Evolutionary conservation across 148 eudicot genomes (phyloP).

Genomic region (Beta vulgaris): DNA sequence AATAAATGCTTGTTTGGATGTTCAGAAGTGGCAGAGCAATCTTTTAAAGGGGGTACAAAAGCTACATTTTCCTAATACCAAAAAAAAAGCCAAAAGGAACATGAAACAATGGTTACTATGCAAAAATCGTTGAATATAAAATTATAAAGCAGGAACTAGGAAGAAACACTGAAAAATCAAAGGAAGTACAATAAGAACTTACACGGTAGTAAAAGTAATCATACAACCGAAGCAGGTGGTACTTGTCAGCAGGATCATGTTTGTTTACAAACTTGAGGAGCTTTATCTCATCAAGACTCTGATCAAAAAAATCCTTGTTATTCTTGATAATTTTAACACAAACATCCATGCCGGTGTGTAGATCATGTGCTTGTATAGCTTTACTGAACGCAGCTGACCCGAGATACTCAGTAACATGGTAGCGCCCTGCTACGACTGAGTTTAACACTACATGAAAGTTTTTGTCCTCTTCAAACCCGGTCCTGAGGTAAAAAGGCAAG

Average conservation of each 20-base stretch:
- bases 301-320: constrained; percentile 98
- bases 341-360: constrained; percentile 99
- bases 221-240: constrained; percentile 86
- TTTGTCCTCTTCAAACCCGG: constrained; percentile 99
- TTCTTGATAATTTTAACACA: constrained; percentile 97
- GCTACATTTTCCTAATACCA: no score
- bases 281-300: constrained; percentile 99
- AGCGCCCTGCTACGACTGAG: constrained; percentile 94
- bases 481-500: constrained; percentile 43
- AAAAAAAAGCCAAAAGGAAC: not conserved
- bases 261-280: constrained; percentile 93
- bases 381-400: constrained; percentile 99
- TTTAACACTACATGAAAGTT: constrained; percentile 88
- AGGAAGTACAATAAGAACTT: constrained; percentile 38
- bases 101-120: not conserved
- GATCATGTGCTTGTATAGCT: constrained; percentile 99
- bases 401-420: constrained; percentile 98
- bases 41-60: no score
- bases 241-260: constrained; percentile 94
- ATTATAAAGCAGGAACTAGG: not conserved
- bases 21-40: no score
- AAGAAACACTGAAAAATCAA: not conserved
- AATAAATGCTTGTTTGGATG: no score
- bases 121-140: not conserved
- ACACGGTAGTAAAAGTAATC: constrained; percentile 97